Conservation (phyloP, 139 green algal species). For the Tetradesmus lagerheimii region DNA sequence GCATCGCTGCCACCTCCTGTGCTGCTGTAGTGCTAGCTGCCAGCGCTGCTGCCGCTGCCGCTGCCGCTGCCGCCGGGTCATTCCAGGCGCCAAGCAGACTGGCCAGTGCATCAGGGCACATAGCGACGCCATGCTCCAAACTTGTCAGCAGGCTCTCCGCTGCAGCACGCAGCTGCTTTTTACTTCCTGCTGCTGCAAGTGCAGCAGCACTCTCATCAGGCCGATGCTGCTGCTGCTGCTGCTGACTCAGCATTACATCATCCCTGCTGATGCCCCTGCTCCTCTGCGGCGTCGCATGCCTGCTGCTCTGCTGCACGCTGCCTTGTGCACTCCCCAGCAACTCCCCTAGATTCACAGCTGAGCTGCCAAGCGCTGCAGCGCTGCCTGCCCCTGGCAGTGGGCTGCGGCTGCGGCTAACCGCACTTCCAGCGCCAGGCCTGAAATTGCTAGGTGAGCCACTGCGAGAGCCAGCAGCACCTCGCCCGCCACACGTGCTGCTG, state of each 20-base stretch:
- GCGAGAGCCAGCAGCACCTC: background rate
- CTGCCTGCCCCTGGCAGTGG: background rate
- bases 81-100: background rate
- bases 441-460: background rate
- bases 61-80: background rate
- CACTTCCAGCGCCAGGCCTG: background rate
- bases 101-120: background rate
- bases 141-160: slow-evolving; percentile 11
- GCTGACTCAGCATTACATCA: background rate
- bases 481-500: background rate
- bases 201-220: background rate
- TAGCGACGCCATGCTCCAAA: background rate
- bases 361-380: background rate
- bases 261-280: background rate
- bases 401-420: background rate
- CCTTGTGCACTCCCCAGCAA: background rate
- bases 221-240: background rate
- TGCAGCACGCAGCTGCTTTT: slow-evolving; percentile 17
- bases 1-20: background rate
- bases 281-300: background rate
- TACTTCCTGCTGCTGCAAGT: background rate
- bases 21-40: background rate
- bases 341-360: background rate
- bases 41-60: background rate
- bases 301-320: background rate